Base-by-base conservation (phyloP, 2,329 filamentous ascomycete species). In the Plenodomus tracheiphilus region DNA sequence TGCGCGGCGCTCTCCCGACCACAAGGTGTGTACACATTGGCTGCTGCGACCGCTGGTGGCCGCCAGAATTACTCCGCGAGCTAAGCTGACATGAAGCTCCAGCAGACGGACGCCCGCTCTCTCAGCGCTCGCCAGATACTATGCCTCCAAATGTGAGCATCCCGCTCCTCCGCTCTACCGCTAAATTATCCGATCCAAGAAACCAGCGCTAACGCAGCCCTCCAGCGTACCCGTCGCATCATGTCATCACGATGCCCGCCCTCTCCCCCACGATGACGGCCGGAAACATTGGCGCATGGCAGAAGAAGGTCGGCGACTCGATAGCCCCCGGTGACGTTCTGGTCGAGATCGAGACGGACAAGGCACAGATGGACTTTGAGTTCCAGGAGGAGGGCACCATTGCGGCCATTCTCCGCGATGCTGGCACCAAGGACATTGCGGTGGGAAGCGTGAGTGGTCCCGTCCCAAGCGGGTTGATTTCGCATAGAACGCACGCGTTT, bases 301-400 rank as follows among this genome's bases (percentile, higher is more conserved):
- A 97, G 81, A 99, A 97, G 85, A 95, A 97, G 81, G 82, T 86
- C 61, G 94, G 94, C 71, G 94, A 99, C 75, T 71, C 80, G 56
- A 86, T 99, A 74, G 80, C 84, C 49, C 92, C 95, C 43, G 94
- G 94, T 73, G 94, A 99, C 74, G 94, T 99, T 39, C 80, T 99
- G 64, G 92, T 96, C 63, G 92, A 96, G 82, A 96, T 97, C 69
- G 94, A 99, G 84, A 99, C 94, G 66, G 94, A 99, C 79, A 99
- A 99, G 84, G 94, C 94, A 59, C 94, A 97, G 81, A 99, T 99
- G 94, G 94, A 99, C 81, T 97, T 99, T 74, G 94, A 99, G 78
- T 97, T 96, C 78, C 94, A 99, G 78, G 94, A 99, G 70, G 94
- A 97, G 74, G 94, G 93, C 80, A 84, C 96, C 53, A 82, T 99